Percentiles rank a stretch among this genome's conserved stretches.
These are phyloP conservation scores for Centrapalus pauciflorus DNA, from an alignment of 129 eudicot genomes.

Conservation along the genomic window DNA sequence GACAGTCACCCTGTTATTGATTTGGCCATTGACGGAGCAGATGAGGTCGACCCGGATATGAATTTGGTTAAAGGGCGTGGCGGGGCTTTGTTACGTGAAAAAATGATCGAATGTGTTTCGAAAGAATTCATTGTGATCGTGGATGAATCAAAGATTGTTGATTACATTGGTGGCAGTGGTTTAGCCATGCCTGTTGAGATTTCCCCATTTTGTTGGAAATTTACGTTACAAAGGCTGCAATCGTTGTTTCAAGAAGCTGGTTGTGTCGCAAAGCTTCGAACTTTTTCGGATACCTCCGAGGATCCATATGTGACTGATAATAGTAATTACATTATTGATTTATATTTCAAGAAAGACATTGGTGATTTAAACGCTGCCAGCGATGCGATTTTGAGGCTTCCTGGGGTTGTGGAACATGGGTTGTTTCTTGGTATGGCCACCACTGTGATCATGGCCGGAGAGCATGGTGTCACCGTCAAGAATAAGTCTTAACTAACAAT, in stretches of 20 bases:
- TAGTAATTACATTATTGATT: constrained; percentile 65
- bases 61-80: constrained; percentile 91
- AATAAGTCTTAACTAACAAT: constrained; percentile 25
- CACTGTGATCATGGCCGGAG: constrained; percentile 72
- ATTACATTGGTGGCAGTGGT: constrained; percentile 70
- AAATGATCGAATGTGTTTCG: constrained; percentile 76
- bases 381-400: constrained; percentile 73
- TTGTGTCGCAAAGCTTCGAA: constrained; percentile 66
- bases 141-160: constrained; percentile 69
- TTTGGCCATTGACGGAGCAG: constrained; percentile 85
- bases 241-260: constrained; percentile 56
- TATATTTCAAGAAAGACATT: constrained; percentile 61
- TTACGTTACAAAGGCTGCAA: constrained; percentile 43
- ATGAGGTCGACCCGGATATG: constrained; percentile 77
- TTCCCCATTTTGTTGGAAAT: constrained; percentile 80
- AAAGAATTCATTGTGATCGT: constrained; percentile 72
- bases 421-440: constrained; percentile 86
- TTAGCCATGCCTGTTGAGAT: constrained; percentile 87
- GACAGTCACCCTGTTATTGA: constrained; percentile 67
- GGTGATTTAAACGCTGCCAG: constrained; percentile 78
- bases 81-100: constrained; percentile 73
- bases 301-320: constrained; percentile 72
- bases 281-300: constrained; percentile 20
- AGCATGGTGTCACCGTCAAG: constrained; percentile 63
- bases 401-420: constrained; percentile 93